Evolutionary conservation across 2,329 filamentous ascomycete genomes (phyloP), one percentile per base, ranked within the genome.

Genomic region (Fusarium austroafricanum): DNA sequence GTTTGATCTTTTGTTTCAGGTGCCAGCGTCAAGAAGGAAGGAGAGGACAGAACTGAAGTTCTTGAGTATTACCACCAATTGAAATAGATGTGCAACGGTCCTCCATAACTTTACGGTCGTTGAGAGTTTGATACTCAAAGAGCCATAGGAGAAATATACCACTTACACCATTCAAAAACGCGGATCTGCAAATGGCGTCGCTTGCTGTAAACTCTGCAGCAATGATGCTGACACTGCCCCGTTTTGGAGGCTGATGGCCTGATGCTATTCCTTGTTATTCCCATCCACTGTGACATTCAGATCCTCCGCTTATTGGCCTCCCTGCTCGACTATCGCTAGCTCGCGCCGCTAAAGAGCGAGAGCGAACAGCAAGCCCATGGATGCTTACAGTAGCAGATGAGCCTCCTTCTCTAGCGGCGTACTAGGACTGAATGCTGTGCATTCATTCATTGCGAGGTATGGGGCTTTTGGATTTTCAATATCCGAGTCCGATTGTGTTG

Each of bases 221-320:
- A 33, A 15, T 33, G 31, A 33, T 56, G 61, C 55, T 67, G 55
- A 62, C 65, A 68, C 65, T 35, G 65, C 47, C 65, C 46, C 55
- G 9, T 69, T 50, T 39, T 35, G 14, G 61, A 62, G 65, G 61
- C 65, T 65, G 46, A 60, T 60, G 53, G 65, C 55, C 65, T 65
- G 46, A 60, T 60, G 53, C 31, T 35, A 37, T 53, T 23, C 21
- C 28, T 31, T 31, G 29, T 31, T 31, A 31, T 31, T 33, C 31
- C 18, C 17, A 56, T 38, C 39, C 20, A 44, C 50, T 14, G 29
- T 20, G 15, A 47, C 6, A 6, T 11, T 17, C 18, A 31, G 18
- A 60, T 43, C 43, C 43, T 43, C 35, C 18, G 23, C 44, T 29
- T 23, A 31, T 61, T 60, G 28, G 55, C 23, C 47, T 59, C 21